These are phyloP conservation scores for Fraxinus xanthoxyloides DNA, from an alignment of 305 asterid genomes.

Conservation along the genomic window DNA sequence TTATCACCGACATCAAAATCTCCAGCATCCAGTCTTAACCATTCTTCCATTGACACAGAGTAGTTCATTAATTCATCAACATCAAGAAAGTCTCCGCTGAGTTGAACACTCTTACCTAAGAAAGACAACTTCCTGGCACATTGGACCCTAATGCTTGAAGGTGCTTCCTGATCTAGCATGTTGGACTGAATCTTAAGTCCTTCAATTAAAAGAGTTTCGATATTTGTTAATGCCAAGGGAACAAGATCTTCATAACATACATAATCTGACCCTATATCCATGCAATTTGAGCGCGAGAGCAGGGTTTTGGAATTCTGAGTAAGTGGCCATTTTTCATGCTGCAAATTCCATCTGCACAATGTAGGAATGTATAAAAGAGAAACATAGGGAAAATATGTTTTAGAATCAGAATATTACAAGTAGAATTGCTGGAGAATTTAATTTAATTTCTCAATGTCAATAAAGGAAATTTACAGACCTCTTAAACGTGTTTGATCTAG, in stretches of 20 bases:
- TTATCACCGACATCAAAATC: conserved; percentile 27
- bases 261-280: conserved; percentile 39
- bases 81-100: conserved; percentile 24
- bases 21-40: conserved; percentile 55
- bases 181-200: conserved; percentile 81
- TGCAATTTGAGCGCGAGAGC: conserved; percentile 26
- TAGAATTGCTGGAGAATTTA: background rate
- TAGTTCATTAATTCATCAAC: conserved; percentile 41
- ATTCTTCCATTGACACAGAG: conserved; percentile 59
- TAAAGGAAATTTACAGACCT: conserved; percentile 48
- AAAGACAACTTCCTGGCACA: conserved; percentile 25
- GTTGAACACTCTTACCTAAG: conserved; percentile 14
- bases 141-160: conserved; percentile 47
- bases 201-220: conserved; percentile 70
- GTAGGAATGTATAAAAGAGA: conserved; percentile 13
- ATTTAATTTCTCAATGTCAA: background rate
- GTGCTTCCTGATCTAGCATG: conserved; percentile 59
- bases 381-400: background rate
- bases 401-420: conserved; percentile 16
- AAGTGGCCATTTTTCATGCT: conserved; percentile 21
- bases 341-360: conserved; percentile 32
- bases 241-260: conserved; percentile 55
- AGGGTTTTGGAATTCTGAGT: conserved; percentile 18
- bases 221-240: conserved; percentile 51
- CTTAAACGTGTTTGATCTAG: conserved; percentile 26